Evolutionary conservation across 768 basidiomycete genomes (phyloP), one percentile per base, ranked within the genome.

Genomic region (Xerocomellus amylosporus): DNA sequence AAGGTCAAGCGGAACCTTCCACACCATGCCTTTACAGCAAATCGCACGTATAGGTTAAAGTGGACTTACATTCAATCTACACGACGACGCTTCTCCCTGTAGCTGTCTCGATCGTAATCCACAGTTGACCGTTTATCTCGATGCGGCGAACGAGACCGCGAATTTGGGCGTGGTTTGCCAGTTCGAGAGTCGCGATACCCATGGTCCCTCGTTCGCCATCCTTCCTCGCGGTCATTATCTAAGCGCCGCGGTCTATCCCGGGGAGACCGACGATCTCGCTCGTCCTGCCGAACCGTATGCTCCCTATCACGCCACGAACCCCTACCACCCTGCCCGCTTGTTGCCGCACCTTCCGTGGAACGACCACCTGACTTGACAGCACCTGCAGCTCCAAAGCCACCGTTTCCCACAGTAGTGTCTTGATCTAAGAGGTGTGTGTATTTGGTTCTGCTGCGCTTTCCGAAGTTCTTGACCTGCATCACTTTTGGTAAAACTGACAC

Each of bases 401-500:
- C 87, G 45, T 65, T 74, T 13, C 69, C 56, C 22, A 59, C 74
- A 6, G 90, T 92, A 1, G 96, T 98, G 68, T 98, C 96, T 77
- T 98, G 91, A 64, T 95, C 95, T 36, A 93, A 73, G 58, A 99
- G 73, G 73, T 99, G 96, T 15, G 97, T 98, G 64, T 98, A 98
- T 75, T 99, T 95, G 30, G 92, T 93, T 43, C 89, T 85, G 67
- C 90, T 85, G 56, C 91, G 86, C 72, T 93, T 94, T 43, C 93
- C 92, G 65, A 95, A 98, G 74, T 98, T 87, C 71, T 85, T 87
- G 65, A 95, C 92, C 74, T 98, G 97, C 95, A 98, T 96, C 53
- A 97, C 89, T 74, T 91, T 84, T 9, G 97, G 97, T 30, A 99
- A 78, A 59, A 92, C 58, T 1, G 91, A 87, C 34, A 98, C 82